These are phyloP conservation scores for Calonectria hawksworthii DNA, from an alignment of 2,329 filamentous ascomycete genomes.

Conservation along the genomic window DNA sequence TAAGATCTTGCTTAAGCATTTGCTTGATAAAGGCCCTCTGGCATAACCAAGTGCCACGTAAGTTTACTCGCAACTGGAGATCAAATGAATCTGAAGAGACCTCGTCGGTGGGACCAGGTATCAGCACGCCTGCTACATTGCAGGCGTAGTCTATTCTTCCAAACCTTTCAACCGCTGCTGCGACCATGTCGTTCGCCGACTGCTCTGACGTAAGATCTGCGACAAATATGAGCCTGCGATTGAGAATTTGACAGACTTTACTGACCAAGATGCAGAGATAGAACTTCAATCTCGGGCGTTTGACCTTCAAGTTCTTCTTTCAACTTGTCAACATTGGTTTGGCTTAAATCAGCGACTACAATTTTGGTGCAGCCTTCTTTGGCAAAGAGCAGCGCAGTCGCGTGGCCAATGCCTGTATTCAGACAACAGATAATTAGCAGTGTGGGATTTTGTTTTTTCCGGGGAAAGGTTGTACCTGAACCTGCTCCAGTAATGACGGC, in stretches of 20 bases:
- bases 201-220: slow-evolving; percentile 5
- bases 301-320: not conserved
- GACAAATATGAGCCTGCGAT: not conserved
- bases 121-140: slow-evolving; percentile 3
- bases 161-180: not conserved
- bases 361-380: slow-evolving; percentile 10
- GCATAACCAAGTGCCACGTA: slow-evolving; percentile 16
- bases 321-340: not conserved
- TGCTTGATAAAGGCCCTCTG: slow-evolving; percentile 1
- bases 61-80: not conserved
- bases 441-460: not conserved
- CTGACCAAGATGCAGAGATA: not conserved
- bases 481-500: slow-evolving; percentile 11
- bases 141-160: slow-evolving; percentile 15
- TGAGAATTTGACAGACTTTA: not conserved
- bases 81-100: not conserved
- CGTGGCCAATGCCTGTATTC: slow-evolving; percentile 2
- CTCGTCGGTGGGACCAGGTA: slow-evolving; percentile 10
- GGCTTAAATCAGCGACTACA: not conserved
- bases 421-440: not conserved
- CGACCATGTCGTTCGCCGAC: not conserved
- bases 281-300: not conserved
- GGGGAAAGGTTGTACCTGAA: not conserved
- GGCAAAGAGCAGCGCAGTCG: not conserved
- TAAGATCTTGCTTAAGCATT: slow-evolving; percentile 4